Evolutionary conservation across 2,329 filamentous ascomycete species (phyloP), one percentile per base, ranked within the genome.

Genomic region (Dothidotthia symphoricarpi): DNA sequence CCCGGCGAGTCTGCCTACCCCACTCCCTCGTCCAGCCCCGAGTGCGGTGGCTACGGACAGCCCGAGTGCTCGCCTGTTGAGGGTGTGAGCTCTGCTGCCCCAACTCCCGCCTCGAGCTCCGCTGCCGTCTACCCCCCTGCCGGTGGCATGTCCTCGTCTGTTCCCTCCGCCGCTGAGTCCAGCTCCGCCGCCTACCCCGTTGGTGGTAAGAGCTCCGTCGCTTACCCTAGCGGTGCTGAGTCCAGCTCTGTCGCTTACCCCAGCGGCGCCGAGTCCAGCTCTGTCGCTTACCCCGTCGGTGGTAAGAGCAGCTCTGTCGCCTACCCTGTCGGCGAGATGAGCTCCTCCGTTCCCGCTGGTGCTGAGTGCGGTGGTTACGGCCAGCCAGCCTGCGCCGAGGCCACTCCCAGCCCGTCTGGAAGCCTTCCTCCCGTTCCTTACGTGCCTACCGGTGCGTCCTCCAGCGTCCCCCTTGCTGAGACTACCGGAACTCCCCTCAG

Each of bases 161-260:
- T 28, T 36, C 41, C 40, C 25, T 35, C 39, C 28, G 40, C 40
- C 10, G 31, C 40, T 28, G 39, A 43, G 39, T 17, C 14, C 11
- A 38, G 35, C n/a, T n/a, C n/a, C n/a, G n/a, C n/a, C n/a, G 40
- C 34, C 31, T 45, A 37, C 36, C 40, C 45, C 11, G 28, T 46
- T 14, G 32, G 33, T 28, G 28, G 33, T 31, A 28, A n/a, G 17
- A 15, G 15, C n/a, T n/a, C n/a, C n/a, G n/a, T n/a, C n/a, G n/a
- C n/a, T n/a, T n/a, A n/a, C n/a, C n/a, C n/a, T n/a, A n/a, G n/a
- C n/a, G n/a, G n/a, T n/a, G n/a, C n/a, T n/a, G n/a, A n/a, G n/a
- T n/a, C n/a, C 25, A 5, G 12, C n/a, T 19, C 27, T 24, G 28
- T 11, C 9, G 9, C 19, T 9, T 22, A 9, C 19, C 19, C 46